Evolutionary conservation across 1,139 yeast genomes (phyloP), one percentile per base, ranked within the genome.

Genomic region (Suhomyces wounanorum): DNA sequence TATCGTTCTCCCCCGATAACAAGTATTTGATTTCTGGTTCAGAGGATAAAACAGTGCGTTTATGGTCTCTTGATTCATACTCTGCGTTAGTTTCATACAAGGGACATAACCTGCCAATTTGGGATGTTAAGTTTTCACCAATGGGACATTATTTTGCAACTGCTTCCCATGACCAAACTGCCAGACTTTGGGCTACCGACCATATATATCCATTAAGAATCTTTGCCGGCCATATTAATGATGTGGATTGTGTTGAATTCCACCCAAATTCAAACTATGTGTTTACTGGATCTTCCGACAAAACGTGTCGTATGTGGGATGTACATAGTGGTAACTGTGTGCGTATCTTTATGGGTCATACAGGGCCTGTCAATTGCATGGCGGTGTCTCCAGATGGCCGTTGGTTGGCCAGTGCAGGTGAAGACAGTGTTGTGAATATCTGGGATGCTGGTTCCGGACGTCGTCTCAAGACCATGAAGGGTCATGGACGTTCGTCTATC

Each of bases 261-360:
- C 99, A 95, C 71, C 99, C 99, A 21, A 95, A 95, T 66, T 91
- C 97, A 17, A 87, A 92, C 46, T 94, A 95, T 64, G 85, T 94
- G 7, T 86, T 94, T 60, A 92, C 99, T 0, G 99, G 99, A 1
- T 90, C 97, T 5, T 84, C 94, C 54, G 99, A 95, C 70, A 89
- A 90, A 72, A 90, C 98, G 0, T 87, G 96, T 64, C 79, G 99
- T 58, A 89, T 95, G 97, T 95, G 99, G 99, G 99, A 95, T 68
- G 84, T 95, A 33, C 83, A 86, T 46, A 82, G 85, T 41, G 99
- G 99, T 38, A 86, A 83, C 58, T 85, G 96, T 42, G 98, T 92
- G 14, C 82, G 99, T 56, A 85, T 94, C n/a, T 94, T 95, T 66
- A 83, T 90, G 69, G 98, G 98, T 1, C 98, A 94, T 62, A 85